phyloP scores from a whole-genome alignment of 352 stramenopile species.

The Pythium monospermum region DNA sequence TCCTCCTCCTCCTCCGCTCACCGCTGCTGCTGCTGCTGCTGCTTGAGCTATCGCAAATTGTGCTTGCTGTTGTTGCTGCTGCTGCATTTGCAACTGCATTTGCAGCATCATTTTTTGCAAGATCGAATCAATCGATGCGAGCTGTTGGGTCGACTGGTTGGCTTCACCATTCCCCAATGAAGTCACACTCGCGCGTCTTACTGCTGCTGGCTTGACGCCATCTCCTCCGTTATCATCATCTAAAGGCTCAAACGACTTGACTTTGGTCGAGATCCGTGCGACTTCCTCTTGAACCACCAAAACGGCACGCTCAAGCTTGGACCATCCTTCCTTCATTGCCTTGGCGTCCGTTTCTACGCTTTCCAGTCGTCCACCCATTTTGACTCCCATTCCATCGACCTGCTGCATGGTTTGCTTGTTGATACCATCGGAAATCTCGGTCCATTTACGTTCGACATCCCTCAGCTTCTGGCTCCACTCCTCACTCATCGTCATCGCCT shows the following conservation, averaged over 20 bases:
- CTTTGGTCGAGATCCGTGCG: constrained; percentile 4
- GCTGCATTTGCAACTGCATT: constrained; percentile 41
- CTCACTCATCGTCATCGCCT: constrained; percentile 21
- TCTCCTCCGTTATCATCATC: not conserved
- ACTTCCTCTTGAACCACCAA: not conserved
- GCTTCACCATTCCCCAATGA: not conserved
- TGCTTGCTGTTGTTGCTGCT: constrained; percentile 19
- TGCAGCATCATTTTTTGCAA: constrained; percentile 67
- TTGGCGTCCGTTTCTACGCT: constrained; percentile 23
- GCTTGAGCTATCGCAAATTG: constrained; percentile 15
- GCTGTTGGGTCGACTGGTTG: constrained; percentile 8
- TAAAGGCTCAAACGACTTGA: not conserved
- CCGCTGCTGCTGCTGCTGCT: no score
- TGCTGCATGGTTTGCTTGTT: not conserved
- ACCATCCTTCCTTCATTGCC: constrained; percentile 3
- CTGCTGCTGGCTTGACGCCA: not conserved
- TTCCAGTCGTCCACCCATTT: constrained; percentile 20
- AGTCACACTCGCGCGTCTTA: constrained; percentile 1
- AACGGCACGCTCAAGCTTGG: not conserved
- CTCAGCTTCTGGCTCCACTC: constrained; percentile 30
- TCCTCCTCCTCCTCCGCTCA: no score
- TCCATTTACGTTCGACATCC: constrained; percentile 16
- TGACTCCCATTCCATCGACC: not conserved
- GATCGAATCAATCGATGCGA: constrained; percentile 42
- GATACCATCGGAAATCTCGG: constrained; percentile 1